These are phyloP conservation scores for Dryas alaskensis DNA, from an alignment of 306 rosid species.

Conservation along the genomic window DNA sequence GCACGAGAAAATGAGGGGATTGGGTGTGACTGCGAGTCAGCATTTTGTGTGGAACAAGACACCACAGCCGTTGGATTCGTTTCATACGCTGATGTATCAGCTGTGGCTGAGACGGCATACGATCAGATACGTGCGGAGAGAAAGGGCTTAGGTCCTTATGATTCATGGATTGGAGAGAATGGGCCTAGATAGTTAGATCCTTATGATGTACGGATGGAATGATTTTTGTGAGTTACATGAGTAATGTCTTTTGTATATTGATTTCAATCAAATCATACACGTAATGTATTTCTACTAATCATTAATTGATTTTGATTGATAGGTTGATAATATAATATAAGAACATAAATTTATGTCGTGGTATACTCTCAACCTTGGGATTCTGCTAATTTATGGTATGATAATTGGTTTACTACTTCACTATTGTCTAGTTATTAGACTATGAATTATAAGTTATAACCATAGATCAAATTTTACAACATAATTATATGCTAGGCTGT, in stretches of 20 bases:
- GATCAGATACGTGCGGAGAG: conserved; percentile 43
- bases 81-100: conserved; percentile 65
- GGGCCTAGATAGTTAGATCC: background rate
- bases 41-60: conserved; percentile 64
- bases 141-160: conserved; percentile 6
- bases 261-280: too few species aligned
- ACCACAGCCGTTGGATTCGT: conserved; percentile 59
- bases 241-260: background rate
- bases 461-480: too few species aligned
- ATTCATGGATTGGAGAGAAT: conserved; percentile 10
- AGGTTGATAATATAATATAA: too few species aligned
- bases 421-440: too few species aligned
- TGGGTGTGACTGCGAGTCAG: conserved; percentile 48
- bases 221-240: background rate
- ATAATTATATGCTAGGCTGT: too few species aligned
- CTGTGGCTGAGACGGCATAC: conserved; percentile 74
- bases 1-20: conserved; percentile 27
- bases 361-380: too few species aligned
- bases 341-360: too few species aligned
- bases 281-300: too few species aligned
- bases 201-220: background rate
- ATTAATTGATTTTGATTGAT: too few species aligned
- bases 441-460: too few species aligned
- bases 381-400: too few species aligned
- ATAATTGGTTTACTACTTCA: too few species aligned